Evolutionary conservation across 805 yeast species (phyloP).

Genomic region (Wickerhamiella kurtzmanii): DNA sequence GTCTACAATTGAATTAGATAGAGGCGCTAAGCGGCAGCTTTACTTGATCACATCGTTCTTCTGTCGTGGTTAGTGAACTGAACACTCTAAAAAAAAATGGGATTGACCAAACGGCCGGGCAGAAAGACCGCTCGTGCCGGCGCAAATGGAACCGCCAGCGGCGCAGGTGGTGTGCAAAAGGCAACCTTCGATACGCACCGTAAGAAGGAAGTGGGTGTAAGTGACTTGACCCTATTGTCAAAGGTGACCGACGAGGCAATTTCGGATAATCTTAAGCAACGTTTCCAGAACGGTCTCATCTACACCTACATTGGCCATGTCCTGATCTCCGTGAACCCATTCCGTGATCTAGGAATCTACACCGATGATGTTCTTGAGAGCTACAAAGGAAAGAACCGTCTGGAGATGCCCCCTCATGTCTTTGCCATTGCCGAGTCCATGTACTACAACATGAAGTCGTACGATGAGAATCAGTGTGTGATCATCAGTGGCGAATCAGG

Average conservation of each 20-base stretch:
- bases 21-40: no score
- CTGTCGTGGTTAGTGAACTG: no score
- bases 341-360: slow-evolving; percentile 90
- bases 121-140: slow-evolving; percentile 34
- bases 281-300: slow-evolving; percentile 80
- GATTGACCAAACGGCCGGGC: slow-evolving; percentile 62
- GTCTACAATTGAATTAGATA: no score
- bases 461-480: slow-evolving; percentile 91
- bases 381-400: slow-evolving; percentile 81
- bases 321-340: slow-evolving; percentile 90
- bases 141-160: slow-evolving; percentile 37
- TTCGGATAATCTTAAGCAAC: slow-evolving; percentile 75
- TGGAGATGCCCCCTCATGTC: slow-evolving; percentile 97
- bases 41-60: no score
- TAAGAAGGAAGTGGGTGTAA: slow-evolving; percentile 96
- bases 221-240: slow-evolving; percentile 80
- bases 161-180: slow-evolving; percentile 55
- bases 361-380: slow-evolving; percentile 61
- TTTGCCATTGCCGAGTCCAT: slow-evolving; percentile 94
- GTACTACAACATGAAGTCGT: slow-evolving; percentile 90
- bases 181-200: slow-evolving; percentile 80
- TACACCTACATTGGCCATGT: slow-evolving; percentile 92
- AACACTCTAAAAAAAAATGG: no score
- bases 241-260: slow-evolving; percentile 85
- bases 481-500: slow-evolving; percentile 97